Base-by-base conservation (phyloP, 2,329 filamentous ascomycete species). In the Leptographium procerum region DNA sequence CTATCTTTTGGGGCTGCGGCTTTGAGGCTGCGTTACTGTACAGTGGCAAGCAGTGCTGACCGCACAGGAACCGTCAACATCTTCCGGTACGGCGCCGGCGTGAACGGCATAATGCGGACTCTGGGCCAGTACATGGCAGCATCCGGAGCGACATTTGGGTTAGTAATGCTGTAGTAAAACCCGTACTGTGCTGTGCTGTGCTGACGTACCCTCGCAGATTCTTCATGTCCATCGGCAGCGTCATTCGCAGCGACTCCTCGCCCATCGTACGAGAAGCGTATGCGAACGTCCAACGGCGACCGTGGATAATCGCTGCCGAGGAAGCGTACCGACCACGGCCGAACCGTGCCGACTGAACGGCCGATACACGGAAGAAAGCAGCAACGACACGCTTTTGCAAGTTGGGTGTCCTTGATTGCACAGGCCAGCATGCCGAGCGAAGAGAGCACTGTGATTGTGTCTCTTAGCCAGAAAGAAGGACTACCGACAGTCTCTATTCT, bases 211-310 rank as follows among this genome's bases (percentile, higher is more conserved):
- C 36, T 4, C 16, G 22, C 63, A 86, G 83, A 28, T 96, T 97
- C 77, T 99, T 99, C 81, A 99, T 99, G 94, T 92, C 89, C 59
- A 96, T 99, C 66, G 94, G 94, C 65, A 96, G 90, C 66, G 91
- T 95, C 51, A 96, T 99, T 68, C 88, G 94, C 69, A 91, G 90
- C 61, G 94, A 99, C 66, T 56, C 63, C 29, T 89, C 89, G 50
- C 85, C 87, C 43, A 85, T 88, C 66, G 78, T 86, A 60, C 80
- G 84, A 65, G 83, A 91, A 69, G 83, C 88, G 59, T 96, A 92
- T 75, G 81, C 84, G 65, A 83, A 83, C 70, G 85, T 88, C 55
- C 84, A 86, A 65, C 79, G 87, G 66, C 82, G 83, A 62, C 89
- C 91, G 28, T 84, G 92, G 67, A 83, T 95, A 63, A 77, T 82